phyloP scores from a whole-genome alignment of 306 rosid genomes.

The Quercus glauca region DNA sequence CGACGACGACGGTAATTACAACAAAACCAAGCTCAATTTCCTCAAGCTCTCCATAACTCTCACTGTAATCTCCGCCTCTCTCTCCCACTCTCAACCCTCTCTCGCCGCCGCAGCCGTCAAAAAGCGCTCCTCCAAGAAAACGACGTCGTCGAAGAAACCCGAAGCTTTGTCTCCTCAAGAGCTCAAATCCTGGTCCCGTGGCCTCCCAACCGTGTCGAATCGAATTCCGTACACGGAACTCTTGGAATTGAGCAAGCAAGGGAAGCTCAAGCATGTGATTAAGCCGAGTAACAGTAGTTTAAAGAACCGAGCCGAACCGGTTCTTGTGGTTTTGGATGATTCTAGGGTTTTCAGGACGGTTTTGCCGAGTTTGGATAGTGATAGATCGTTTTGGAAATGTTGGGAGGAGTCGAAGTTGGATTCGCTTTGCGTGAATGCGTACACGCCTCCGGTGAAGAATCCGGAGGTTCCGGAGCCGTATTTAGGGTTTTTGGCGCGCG shows the following conservation, averaged over 20 bases:
- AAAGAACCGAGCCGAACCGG: constrained; percentile 45
- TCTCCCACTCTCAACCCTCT: constrained; percentile 37
- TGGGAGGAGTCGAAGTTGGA: constrained; percentile 69
- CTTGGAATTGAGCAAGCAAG: constrained; percentile 45
- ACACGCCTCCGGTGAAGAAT: constrained; percentile 65
- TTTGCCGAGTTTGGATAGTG: constrained; percentile 59
- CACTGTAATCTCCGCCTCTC: constrained; percentile 64
- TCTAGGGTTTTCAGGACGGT: constrained; percentile 71
- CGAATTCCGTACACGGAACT: constrained; percentile 78
- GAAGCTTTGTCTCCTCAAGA: constrained; percentile 72
- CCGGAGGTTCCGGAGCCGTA: constrained; percentile 67
- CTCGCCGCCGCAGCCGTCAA: constrained; percentile 43
- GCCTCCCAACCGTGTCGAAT: constrained; percentile 69
- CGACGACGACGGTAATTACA: constrained; percentile 11
- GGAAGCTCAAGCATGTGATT: constrained; percentile 76
- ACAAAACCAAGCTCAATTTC: constrained; percentile 36
- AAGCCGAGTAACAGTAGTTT: constrained; percentile 41
- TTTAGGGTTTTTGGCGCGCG: constrained; percentile 40
- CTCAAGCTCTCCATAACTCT: constrained; percentile 70
- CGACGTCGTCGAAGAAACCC: constrained; percentile 41
- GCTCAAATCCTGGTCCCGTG: constrained; percentile 62
- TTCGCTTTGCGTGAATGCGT: constrained; percentile 67
- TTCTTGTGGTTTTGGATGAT: constrained; percentile 77
- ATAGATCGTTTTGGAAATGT: constrained; percentile 61
- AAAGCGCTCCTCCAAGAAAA: constrained; percentile 49